Conservation (phyloP, 2,329 filamentous ascomycete genomes). For the Trichoderma atroviride region DNA sequence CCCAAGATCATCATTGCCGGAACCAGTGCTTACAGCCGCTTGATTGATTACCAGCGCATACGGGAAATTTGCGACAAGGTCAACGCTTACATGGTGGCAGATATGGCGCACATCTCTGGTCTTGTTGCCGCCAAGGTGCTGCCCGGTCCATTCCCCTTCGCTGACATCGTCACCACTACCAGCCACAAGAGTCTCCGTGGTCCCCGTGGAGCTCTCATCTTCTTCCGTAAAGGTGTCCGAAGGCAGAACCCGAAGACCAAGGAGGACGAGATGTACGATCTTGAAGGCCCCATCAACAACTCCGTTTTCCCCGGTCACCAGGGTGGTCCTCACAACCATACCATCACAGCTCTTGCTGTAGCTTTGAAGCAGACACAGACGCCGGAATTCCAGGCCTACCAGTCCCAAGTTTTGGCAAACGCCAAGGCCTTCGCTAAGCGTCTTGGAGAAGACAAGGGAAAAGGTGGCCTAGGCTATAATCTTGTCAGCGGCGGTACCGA, state of each 20-base stretch:
- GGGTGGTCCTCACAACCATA: conserved; percentile 98
- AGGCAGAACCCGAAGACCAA: conserved; percentile 82
- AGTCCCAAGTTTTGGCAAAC: conserved; percentile 86
- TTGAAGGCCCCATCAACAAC: conserved; percentile 90
- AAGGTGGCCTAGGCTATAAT: conserved; percentile 79
- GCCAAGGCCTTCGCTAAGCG: conserved; percentile 80
- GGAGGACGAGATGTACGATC: conserved; percentile 82
- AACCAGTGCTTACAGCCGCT: conserved; percentile 91
- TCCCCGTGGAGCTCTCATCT: conserved; percentile 95
- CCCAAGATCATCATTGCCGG: conserved; percentile 96
- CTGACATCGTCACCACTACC: conserved; percentile 95
- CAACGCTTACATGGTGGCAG: conserved; percentile 88
- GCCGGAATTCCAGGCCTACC: conserved; percentile 89
- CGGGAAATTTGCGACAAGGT: conserved; percentile 88
- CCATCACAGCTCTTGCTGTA: conserved; percentile 92
- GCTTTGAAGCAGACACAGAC: conserved; percentile 91
- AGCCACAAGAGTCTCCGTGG: conserved; percentile 97
- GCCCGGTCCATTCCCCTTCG: conserved; percentile 83
- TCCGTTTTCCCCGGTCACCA: conserved; percentile 98
- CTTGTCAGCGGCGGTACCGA: conserved; percentile 94
- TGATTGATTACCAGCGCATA: conserved; percentile 94
- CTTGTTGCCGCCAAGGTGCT: conserved; percentile 90
- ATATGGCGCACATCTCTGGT: conserved; percentile 98
- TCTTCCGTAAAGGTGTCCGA: conserved; percentile 91
- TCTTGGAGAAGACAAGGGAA: conserved; percentile 68